Evolutionary conservation across 2,329 filamentous ascomycete species (phyloP).

Genomic region (Ascochyta rabiei): DNA sequence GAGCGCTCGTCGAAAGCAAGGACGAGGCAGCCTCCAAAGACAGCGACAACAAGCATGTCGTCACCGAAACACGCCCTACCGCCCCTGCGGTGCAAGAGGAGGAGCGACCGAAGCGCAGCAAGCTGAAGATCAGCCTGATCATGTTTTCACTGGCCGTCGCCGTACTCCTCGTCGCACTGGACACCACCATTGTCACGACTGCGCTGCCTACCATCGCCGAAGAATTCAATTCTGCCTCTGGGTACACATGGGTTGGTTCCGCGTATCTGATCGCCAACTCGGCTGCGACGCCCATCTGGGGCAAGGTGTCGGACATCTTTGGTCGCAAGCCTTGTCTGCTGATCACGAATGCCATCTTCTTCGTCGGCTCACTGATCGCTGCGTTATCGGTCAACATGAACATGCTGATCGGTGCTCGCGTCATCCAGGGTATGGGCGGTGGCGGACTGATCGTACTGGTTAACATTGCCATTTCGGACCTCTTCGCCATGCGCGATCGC

Average conservation of each 20-base stretch:
- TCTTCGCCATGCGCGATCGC: conserved; percentile 65
- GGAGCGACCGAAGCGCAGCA: conserved; percentile 43
- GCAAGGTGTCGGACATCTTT: conserved; percentile 71
- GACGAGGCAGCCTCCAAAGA: conserved; percentile 6
- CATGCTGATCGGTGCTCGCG: conserved; percentile 67
- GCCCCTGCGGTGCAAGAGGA: conserved; percentile 27
- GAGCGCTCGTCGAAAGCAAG: background rate
- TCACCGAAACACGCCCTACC: conserved; percentile 8
- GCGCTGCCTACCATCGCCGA: conserved; percentile 65
- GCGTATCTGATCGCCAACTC: conserved; percentile 58
- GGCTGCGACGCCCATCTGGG: conserved; percentile 63
- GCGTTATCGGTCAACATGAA: conserved; percentile 63
- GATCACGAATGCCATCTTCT: conserved; percentile 65
- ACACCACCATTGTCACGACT: conserved; percentile 68
- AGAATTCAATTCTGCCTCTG: conserved; percentile 57
- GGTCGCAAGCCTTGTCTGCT: conserved; percentile 69
- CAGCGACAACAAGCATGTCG: conserved; percentile 7
- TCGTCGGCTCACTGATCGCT: conserved; percentile 66
- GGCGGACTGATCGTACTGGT: conserved; percentile 68
- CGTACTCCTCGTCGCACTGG: conserved; percentile 65
- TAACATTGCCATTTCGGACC: conserved; percentile 68
- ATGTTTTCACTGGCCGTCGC: conserved; percentile 60
- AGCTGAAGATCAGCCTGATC: conserved; percentile 54
- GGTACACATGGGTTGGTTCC: conserved; percentile 61
- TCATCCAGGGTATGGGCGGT: conserved; percentile 67